phyloP scores from a whole-genome alignment of 345 rosid species.

The Sisymbrium irio region DNA sequence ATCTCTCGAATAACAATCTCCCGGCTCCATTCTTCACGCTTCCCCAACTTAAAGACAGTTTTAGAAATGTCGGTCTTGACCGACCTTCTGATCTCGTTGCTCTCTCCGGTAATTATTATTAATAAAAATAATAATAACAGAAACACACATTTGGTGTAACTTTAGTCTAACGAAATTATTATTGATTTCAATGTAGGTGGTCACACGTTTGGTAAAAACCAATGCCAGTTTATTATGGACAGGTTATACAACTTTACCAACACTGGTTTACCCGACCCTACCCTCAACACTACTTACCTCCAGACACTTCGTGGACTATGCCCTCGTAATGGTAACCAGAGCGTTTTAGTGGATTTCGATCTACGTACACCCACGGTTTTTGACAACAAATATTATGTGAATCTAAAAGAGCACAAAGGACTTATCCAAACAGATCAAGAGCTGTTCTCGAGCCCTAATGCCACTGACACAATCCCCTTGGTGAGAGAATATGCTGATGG shows the following conservation, averaged over 20 bases:
- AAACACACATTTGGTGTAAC: neutral
- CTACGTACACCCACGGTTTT: slow-evolving; percentile 46
- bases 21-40: slow-evolving; percentile 12
- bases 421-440: slow-evolving; percentile 51
- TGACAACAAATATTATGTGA: slow-evolving; percentile 56
- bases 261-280: slow-evolving; percentile 39
- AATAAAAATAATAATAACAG: neutral
- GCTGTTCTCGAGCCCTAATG: slow-evolving; percentile 40
- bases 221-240: slow-evolving; percentile 43
- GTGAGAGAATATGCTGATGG: slow-evolving; percentile 42
- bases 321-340: slow-evolving; percentile 40
- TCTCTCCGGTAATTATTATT: slow-evolving; percentile 12
- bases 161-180: neutral
- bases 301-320: slow-evolving; percentile 42
- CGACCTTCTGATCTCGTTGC: slow-evolving; percentile 21
- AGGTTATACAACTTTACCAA: slow-evolving; percentile 47
- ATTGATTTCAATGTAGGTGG: slow-evolving; percentile 31
- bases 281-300: slow-evolving; percentile 39
- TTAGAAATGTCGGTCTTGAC: neutral
- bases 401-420: slow-evolving; percentile 48
- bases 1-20: neutral
- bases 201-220: slow-evolving; percentile 55
- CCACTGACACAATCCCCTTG: slow-evolving; percentile 41
- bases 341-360: slow-evolving; percentile 38
- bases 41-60: slow-evolving; percentile 2